Conservation (phyloP, 306 rosid genomes). For the Lathyrus sativus region DNA sequence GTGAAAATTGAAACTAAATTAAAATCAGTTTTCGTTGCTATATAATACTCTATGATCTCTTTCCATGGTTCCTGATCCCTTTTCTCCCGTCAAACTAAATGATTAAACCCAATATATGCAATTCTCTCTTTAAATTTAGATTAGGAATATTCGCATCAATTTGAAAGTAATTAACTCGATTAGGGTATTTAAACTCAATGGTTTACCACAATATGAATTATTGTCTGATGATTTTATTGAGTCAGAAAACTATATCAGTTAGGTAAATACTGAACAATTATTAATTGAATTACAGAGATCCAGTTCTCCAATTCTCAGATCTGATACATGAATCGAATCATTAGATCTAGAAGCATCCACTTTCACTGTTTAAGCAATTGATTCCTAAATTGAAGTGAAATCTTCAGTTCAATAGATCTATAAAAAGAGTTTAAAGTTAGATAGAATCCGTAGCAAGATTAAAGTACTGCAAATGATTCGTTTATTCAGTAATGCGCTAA, state of each 20-base stretch:
- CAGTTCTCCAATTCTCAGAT: not conserved
- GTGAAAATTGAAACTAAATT: constrained; percentile 3
- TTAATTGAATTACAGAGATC: not conserved
- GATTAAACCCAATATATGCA: too few relatives aligned
- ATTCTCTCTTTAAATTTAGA: too few relatives aligned
- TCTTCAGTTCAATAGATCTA: not conserved
- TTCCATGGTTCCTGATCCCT: not conserved
- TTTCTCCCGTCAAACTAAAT: constrained; percentile 18
- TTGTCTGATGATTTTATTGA: too few relatives aligned
- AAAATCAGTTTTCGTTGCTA: constrained; percentile 20
- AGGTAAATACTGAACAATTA: too few relatives aligned
- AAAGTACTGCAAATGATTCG: too few relatives aligned
- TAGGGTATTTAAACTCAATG: too few relatives aligned
- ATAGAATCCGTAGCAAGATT: too few relatives aligned
- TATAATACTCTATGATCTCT: not conserved
- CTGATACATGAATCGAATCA: not conserved
- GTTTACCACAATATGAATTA: too few relatives aligned
- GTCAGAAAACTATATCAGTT: too few relatives aligned
- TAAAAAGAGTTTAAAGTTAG: too few relatives aligned
- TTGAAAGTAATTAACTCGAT: too few relatives aligned
- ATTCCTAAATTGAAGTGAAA: not conserved
- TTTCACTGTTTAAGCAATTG: not conserved
- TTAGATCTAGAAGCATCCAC: not conserved
- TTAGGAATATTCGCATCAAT: not conserved
- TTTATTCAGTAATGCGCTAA: too few relatives aligned